These are phyloP conservation scores for Xylaria longipes DNA, from an alignment of 495 filamentous ascomycete genomes.

Conservation along the genomic window DNA sequence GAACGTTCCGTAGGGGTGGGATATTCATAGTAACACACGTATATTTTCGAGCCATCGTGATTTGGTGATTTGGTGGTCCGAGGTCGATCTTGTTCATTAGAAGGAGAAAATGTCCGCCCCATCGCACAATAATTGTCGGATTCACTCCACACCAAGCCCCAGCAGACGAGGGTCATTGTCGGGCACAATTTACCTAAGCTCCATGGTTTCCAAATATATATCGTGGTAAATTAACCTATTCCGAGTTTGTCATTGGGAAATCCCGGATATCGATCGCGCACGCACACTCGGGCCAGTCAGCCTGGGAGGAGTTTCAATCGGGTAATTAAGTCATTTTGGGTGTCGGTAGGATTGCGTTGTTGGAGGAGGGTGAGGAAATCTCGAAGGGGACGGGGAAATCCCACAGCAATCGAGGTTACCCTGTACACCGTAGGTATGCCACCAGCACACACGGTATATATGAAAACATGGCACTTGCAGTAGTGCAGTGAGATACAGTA, in stretches of 20 bases:
- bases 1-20: conserved; percentile 3
- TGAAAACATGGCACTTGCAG: conserved; percentile 6
- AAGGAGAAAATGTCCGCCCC: conserved; percentile 1
- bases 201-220: conserved; percentile 7
- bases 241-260: conserved; percentile 3
- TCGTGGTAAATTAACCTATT: background rate
- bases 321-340: background rate
- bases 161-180: background rate
- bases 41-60: background rate
- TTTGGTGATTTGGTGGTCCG: conserved; percentile 5
- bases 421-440: background rate
- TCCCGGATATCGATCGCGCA: background rate
- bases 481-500: background rate
- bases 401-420: background rate
- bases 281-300: background rate
- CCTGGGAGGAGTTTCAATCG: background rate
- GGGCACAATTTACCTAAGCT: background rate
- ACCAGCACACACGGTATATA: background rate
- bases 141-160: conserved; percentile 2
- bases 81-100: background rate
- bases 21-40: conserved; percentile 22
- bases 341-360: background rate
- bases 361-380: background rate
- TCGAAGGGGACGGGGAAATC: background rate
- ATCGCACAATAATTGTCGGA: conserved; percentile 2